Evolutionary conservation across 208 protist species (phyloP).

Genomic region (Leishmania arabica): DNA sequence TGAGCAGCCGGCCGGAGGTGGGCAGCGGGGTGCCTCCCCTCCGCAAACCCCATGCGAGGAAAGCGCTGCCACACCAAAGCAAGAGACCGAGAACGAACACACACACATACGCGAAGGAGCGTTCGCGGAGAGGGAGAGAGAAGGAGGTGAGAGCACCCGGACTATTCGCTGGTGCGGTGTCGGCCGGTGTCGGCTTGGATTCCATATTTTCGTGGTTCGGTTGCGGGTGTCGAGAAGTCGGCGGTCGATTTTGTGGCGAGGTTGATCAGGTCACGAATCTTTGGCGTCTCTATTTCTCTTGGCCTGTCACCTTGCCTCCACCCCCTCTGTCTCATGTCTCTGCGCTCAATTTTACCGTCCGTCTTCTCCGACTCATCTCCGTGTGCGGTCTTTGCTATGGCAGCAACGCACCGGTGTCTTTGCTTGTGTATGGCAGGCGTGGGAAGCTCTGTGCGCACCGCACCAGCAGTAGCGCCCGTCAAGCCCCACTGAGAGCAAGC

Average conservation of each 20-base stretch:
- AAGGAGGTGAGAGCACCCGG: not conserved
- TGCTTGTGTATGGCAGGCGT: not conserved
- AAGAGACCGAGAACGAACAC: not conserved
- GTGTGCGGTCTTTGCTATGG: not conserved
- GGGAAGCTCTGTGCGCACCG: not conserved
- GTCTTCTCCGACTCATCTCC: not conserved
- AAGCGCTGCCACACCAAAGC: not conserved
- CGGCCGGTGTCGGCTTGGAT: too few species aligned
- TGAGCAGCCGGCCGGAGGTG: too few species aligned
- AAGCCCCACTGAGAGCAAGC: not conserved
- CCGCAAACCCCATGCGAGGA: not conserved
- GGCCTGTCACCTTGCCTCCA: not conserved
- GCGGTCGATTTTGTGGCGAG: not conserved
- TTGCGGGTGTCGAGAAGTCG: too few species aligned
- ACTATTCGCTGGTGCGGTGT: too few species aligned
- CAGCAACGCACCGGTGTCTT: not conserved
- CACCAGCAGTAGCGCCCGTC: not conserved
- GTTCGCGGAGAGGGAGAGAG: not conserved
- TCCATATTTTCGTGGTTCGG: too few species aligned
- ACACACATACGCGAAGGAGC: not conserved
- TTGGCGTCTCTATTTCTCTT: not conserved
- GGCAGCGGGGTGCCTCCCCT: too few species aligned
- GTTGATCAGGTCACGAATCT: not conserved
- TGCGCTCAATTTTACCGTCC: not conserved
- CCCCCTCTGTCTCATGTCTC: not conserved